Percentiles rank a stretch among this genome's conserved stretches.
These are phyloP conservation scores for Pseudonitzschia delicatissima DNA, from an alignment of 108 stramenopile genomes.

Conservation along the genomic window DNA sequence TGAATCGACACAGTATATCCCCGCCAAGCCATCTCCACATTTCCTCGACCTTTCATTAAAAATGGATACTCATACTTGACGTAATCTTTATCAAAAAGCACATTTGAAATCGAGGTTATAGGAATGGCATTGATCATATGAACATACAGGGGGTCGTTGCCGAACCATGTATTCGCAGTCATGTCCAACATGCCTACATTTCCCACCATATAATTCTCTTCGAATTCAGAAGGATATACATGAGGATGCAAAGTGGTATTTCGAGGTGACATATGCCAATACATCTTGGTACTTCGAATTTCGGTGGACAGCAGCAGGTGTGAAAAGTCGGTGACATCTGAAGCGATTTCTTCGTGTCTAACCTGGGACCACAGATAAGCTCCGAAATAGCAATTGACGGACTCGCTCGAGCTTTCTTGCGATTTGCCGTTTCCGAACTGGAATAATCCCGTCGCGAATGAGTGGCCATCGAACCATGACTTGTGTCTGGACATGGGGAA, in stretches of 20 bases:
- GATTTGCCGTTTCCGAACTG: constrained; percentile 91
- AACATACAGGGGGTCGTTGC: constrained; percentile 65
- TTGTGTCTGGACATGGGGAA: constrained; percentile 81
- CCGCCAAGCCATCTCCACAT: constrained; percentile 74
- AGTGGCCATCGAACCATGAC: constrained; percentile 89
- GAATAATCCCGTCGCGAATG: constrained; percentile 83
- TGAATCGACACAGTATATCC: constrained; percentile 69
- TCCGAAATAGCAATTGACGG: constrained; percentile 94
- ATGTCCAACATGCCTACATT: constrained; percentile 86
- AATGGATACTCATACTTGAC: constrained; percentile 51
- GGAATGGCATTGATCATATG: constrained; percentile 88
- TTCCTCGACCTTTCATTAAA: constrained; percentile 20
- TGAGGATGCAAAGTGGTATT: neutral
- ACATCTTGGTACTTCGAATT: constrained; percentile 82
- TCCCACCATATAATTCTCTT: constrained; percentile 85
- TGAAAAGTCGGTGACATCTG: constrained; percentile 60
- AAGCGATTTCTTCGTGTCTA: constrained; percentile 45
- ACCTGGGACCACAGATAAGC: constrained; percentile 89
- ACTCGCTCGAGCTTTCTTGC: constrained; percentile 96
- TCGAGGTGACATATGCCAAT: constrained; percentile 87
- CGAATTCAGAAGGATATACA: constrained; percentile 42
- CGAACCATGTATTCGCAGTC: constrained; percentile 80
- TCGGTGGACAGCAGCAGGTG: constrained; percentile 80
- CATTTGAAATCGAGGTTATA: constrained; percentile 66
- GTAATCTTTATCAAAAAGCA: constrained; percentile 61